phyloP scores from a whole-genome alignment of 73 alveolate species.

The Uronychia setigera region DNA sequence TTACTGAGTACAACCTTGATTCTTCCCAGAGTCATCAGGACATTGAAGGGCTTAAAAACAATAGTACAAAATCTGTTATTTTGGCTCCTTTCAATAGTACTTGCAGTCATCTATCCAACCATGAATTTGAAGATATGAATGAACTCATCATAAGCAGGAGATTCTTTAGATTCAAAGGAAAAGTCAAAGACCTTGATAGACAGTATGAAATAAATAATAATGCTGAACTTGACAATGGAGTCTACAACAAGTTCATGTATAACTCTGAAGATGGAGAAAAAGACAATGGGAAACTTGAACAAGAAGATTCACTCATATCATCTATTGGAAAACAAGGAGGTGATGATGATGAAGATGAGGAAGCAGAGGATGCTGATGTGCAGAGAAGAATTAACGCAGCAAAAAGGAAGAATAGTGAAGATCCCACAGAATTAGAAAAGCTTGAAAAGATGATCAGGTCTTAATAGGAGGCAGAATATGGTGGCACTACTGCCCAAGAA shows the following conservation, averaged over 20 bases:
- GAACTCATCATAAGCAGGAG: not conserved
- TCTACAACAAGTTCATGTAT: slow-evolving; percentile 30
- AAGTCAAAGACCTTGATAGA: slow-evolving; percentile 33
- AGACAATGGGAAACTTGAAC: not conserved
- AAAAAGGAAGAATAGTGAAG: not conserved
- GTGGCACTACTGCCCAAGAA: too few species aligned
- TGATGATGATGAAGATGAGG: not conserved
- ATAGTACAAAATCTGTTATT: slow-evolving; percentile 77
- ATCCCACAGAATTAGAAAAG: not conserved
- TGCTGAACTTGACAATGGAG: slow-evolving; percentile 32
- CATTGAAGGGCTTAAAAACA: slow-evolving; percentile 53
- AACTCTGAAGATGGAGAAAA: slow-evolving; percentile 36
- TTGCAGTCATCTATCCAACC: slow-evolving; percentile 14
- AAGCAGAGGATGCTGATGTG: not conserved
- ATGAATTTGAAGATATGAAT: slow-evolving; percentile 52
- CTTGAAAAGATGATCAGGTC: too few species aligned
- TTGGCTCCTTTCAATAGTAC: slow-evolving; percentile 89
- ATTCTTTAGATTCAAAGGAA: slow-evolving; percentile 19
- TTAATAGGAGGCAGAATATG: too few species aligned
- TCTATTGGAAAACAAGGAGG: not conserved
- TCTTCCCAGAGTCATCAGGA: slow-evolving; percentile 5
- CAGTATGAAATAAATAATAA: slow-evolving; percentile 35
- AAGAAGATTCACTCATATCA: not conserved
- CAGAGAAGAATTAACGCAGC: not conserved
- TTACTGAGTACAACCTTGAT: slow-evolving; percentile 65